Evolutionary conservation across 768 basidiomycete species (phyloP), one percentile per base, ranked within the genome.

Genomic region (Rhizopogon sp.): DNA sequence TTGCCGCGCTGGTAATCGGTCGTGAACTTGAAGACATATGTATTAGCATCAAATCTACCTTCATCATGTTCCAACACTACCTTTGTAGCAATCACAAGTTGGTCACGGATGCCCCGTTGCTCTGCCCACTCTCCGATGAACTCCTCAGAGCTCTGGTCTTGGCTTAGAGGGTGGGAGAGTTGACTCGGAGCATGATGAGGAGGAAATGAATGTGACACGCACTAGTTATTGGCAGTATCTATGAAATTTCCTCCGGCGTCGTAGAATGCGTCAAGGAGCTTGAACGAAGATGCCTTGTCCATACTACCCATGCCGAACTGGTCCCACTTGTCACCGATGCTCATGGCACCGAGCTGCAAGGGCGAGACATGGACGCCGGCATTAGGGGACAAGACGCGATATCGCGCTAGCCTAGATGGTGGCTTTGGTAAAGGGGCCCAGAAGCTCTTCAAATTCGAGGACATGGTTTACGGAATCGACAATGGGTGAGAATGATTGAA

Each of bases 111-210:
- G 0, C 67, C 69, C n/a, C 76, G 67, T 29, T 58, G 47, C 56
- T 75, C 72, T 62, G 75, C 75, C 78, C 79, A 81, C 58, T 79
- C 79, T 7, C 79, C 79, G 17, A 80, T 70, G 60, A 78, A 76
- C 49, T 59, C 57, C 62, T 88, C 84, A 3, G 80, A 82, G n/a
- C 74, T 62, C 56, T 79, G 82, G 54, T 82, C 75, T 58, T 85
- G 81, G 53, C 76, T 79, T 40, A n/a, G 37, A 25, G 35, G 11
- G 13, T 20, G 35, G 2, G 13, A 39, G 25, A 25, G 25, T 25
- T 3, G 3, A 20, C 20, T 20, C 20, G 20, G 20, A 7, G 1
- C 3, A 39, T 7, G 40, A 28, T 42, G 25, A 25, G 17, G 8
- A 9, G 6, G 14, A 16, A 42, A 37, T 43, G 8, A 14, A 11